Evolutionary conservation across 495 filamentous ascomycete genomes (phyloP), one percentile per base, ranked within the genome.

Genomic region (Trichoderma asperelloides): DNA sequence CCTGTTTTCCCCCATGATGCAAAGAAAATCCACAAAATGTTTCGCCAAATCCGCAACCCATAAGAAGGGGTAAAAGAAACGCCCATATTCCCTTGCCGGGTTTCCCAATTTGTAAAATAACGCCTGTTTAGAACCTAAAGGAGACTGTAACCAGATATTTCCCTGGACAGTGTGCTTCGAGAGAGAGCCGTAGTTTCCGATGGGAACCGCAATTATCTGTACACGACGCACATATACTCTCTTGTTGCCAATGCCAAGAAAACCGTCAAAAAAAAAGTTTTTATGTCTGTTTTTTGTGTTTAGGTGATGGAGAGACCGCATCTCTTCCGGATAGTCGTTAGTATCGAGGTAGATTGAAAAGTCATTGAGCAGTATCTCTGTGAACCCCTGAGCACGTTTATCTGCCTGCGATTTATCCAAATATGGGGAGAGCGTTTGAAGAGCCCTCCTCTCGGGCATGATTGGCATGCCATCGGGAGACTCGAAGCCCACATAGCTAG

Each of bases 21-120:
- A 69, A 47, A 85, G 76, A 69, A 82, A 91, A 67, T 91, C 89
- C 18, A 91, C 76, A 45, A 89, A 81, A 70, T 90, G 84, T 70
- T 91, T 91, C 1, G 82, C 80, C 15, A 92, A 76, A 63, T 87
- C 82, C 0, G 83, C 87, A 18, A 91, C 69, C 90, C 89, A 92
- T 1, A 84, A 66, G 66, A 91, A 92, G 0, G 83, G 78, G 7
- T 78, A 63, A 66, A 86, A 78, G 69, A 85, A 92, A 25, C 84
- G 71, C 43, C 27, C 57, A 69, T 93, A 93, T 62, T 86, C 84
- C 0, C 69, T 30, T 0, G 86, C 74, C 7, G 89, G 86, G 1
- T 73, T 77, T 18, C 71, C 74, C 1, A 92, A 73, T 18, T 78
- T 78, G 70, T 91, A 92, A 77, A 88, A 92, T 7, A 89, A 72